phyloP scores from a whole-genome alignment of 2,329 filamentous ascomycete species.

The Ophiostoma tasmaniense region DNA sequence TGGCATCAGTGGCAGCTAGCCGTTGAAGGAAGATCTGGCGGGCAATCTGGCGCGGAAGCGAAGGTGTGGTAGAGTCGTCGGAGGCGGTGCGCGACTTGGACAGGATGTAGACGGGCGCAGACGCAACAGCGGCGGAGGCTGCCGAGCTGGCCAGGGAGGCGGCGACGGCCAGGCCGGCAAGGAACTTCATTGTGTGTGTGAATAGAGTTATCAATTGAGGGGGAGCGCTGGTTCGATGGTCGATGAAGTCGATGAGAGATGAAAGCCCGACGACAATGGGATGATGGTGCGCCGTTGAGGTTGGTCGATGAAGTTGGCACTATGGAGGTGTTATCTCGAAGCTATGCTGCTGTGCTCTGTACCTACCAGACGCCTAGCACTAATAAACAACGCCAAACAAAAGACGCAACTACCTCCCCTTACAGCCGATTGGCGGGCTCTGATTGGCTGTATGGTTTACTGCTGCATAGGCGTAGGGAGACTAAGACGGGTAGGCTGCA shows the following conservation, averaged over 20 bases:
- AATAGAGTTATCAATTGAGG: slow-evolving; percentile 3
- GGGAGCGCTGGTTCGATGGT: not conserved
- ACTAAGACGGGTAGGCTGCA: slow-evolving; percentile 1
- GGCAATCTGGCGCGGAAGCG: slow-evolving; percentile 45
- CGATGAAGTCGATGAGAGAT: slow-evolving; percentile 3
- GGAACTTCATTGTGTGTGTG: slow-evolving; percentile 26
- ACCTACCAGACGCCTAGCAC: not conserved
- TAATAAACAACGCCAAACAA: slow-evolving; percentile 6
- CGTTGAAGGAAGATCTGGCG: slow-evolving; percentile 53
- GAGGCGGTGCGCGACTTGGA: slow-evolving; percentile 1
- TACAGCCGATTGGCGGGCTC: not conserved
- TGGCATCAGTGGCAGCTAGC: slow-evolving; percentile 39
- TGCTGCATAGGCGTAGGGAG: not conserved
- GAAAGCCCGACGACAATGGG: not conserved
- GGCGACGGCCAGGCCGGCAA: slow-evolving; percentile 26
- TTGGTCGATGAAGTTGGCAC: not conserved
- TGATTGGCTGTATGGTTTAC: not conserved
- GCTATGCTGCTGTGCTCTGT: not conserved
- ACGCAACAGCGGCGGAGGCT: slow-evolving; percentile 29
- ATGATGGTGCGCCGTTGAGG: slow-evolving; percentile 1
- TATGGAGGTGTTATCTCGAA: not conserved
- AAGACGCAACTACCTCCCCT: slow-evolving; percentile 3
- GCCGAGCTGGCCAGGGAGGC: slow-evolving; percentile 26
- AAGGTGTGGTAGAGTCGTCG: slow-evolving; percentile 27
- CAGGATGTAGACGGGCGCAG: slow-evolving; percentile 48